These are phyloP conservation scores for Chloris gayana DNA, from an alignment of 176 grass and related monocot genomes.

Conservation along the genomic window DNA sequence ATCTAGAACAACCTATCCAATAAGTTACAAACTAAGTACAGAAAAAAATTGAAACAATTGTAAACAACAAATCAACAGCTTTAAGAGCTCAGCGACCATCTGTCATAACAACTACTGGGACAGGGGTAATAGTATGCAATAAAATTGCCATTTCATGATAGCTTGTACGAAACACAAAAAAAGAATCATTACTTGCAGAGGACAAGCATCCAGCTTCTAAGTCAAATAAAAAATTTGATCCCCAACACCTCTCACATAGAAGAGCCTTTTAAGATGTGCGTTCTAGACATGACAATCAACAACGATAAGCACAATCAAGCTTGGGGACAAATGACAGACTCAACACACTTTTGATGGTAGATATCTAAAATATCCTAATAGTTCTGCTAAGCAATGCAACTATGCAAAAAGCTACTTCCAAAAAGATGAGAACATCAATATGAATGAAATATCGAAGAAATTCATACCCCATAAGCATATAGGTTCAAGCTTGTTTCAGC, in stretches of 20 bases:
- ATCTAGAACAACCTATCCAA: conserved; percentile 92
- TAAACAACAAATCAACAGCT: not conserved
- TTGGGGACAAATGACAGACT: not conserved
- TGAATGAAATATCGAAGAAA: conserved; percentile 35
- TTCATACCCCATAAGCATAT: conserved; percentile 87
- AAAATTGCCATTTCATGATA: not conserved
- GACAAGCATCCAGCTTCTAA: not conserved
- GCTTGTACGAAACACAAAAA: not conserved
- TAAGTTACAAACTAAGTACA: conserved; percentile 56
- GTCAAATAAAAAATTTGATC: not conserved
- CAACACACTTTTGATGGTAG: conserved; percentile 8
- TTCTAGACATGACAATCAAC: not conserved
- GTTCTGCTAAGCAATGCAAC: conserved; percentile 16
- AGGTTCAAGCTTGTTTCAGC: conserved; percentile 47
- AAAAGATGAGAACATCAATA: conserved; percentile 24
- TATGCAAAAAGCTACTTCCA: not conserved
- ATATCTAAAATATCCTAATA: too few species aligned
- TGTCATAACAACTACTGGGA: not conserved
- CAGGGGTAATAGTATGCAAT: not conserved
- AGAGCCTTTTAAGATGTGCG: not conserved
- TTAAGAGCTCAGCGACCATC: not conserved
- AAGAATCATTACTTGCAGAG: not conserved
- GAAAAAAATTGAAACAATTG: conserved; percentile 11
- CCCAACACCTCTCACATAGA: not conserved
- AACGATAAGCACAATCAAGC: not conserved